phyloP scores from a whole-genome alignment of 164 flowering plant species.

The Paratinospora sagittata region DNA sequence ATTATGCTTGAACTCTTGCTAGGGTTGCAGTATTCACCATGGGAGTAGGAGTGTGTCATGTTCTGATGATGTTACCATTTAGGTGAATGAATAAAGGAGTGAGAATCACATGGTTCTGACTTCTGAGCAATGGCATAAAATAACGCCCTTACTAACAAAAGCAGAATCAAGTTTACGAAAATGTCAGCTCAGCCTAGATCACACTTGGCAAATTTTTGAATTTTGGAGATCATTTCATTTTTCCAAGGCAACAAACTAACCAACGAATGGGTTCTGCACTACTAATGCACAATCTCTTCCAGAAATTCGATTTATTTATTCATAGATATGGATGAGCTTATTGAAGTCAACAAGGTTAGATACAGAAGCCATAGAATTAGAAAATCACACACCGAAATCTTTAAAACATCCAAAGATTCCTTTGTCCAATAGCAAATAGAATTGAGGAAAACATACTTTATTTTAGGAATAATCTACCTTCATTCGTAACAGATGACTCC shows the following conservation, averaged over 20 bases:
- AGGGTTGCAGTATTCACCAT: not conserved
- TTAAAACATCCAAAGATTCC: not conserved
- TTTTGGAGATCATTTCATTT: too few relatives aligned
- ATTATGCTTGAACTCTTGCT: not conserved
- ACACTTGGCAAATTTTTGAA: too few relatives aligned
- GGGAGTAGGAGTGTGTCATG: not conserved
- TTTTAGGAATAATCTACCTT: slow-evolving; percentile 9
- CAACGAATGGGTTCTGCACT: not conserved
- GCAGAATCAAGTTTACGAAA: too few relatives aligned
- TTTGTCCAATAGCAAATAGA: too few relatives aligned
- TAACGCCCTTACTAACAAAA: not conserved
- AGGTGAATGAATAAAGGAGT: not conserved
- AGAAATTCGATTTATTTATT: not conserved
- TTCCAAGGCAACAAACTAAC: not conserved
- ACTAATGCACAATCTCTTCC: not conserved
- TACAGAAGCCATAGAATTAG: not conserved
- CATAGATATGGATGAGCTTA: not conserved
- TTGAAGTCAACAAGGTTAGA: not conserved
- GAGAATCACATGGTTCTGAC: not conserved
- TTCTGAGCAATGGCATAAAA: not conserved
- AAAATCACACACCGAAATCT: not conserved
- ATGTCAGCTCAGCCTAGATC: too few relatives aligned
- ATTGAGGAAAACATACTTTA: not conserved
- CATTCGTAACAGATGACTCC: not conserved
- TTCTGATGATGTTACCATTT: not conserved